Conservation (phyloP, 192 early-diverging fungal genomes). For the Backusella morwellensis region DNA sequence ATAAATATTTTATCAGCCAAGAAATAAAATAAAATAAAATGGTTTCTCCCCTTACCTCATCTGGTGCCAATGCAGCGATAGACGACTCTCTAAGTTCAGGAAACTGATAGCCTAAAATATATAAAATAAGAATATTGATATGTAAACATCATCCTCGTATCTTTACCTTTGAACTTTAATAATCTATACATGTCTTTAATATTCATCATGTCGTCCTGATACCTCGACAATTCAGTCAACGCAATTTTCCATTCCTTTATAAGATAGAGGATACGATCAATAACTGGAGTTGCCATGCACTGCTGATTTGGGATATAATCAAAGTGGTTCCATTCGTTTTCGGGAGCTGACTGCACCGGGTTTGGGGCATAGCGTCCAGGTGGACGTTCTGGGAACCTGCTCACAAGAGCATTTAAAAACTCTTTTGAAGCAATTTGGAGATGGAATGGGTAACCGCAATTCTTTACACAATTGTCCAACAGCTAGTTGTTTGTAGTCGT, state of each 20-base stretch:
- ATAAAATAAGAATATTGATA: not conserved
- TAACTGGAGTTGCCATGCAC: conserved; percentile 59
- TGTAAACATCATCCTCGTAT: not conserved
- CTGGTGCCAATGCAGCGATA: conserved; percentile 57
- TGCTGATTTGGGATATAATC: conserved; percentile 11
- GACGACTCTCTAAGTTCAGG: conserved; percentile 61
- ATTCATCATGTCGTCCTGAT: conserved; percentile 89
- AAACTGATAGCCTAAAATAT: conserved; percentile 65
- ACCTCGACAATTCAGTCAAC: conserved; percentile 79
- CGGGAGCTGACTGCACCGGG: conserved; percentile 10
- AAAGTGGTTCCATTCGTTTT: conserved; percentile 36
- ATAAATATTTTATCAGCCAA: not conserved
- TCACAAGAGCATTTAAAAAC: conserved; percentile 93
- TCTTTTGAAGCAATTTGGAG: conserved; percentile 94
- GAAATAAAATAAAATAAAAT: not conserved
- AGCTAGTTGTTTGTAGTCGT: conserved; percentile 44
- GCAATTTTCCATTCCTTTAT: conserved; percentile 95
- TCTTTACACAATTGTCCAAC: conserved; percentile 97
- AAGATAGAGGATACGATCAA: conserved; percentile 84
- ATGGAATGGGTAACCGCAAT: conserved; percentile 98
- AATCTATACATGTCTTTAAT: conserved; percentile 95
- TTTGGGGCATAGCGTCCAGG: conserved; percentile 23
- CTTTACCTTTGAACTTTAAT: conserved; percentile 79
- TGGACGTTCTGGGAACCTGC: conserved; percentile 90
- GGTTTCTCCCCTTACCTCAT: conserved; percentile 29